Evolutionary conservation across 2,329 filamentous ascomycete species (phyloP), one percentile per base, ranked within the genome.

Genomic region (Colletotrichum paranaense): DNA sequence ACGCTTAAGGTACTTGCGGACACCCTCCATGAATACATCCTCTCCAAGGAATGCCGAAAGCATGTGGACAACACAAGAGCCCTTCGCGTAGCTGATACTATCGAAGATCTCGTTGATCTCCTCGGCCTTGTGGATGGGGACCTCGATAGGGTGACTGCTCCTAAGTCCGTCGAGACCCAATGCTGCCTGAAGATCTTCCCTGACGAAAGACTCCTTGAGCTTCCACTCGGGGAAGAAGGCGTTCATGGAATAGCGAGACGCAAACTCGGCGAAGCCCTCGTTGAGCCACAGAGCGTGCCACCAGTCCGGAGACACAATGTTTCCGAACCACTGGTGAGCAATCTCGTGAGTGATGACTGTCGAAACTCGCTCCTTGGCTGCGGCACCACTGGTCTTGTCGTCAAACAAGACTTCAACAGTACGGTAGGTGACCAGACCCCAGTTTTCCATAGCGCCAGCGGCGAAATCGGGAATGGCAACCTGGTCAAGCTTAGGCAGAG

Each of bases 91-190:
- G 1, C 96, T 98, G 77, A 98, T 98, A 75, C 95, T 94, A 81
- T 98, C 96, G 78, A 98, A 98, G 77, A 98, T 98, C 85, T 98
- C 95, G 84, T 98, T 98, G 82, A 98, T 95, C 84, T 98, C 95
- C 78, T 97, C 95, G 32, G 95, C 95, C 72, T 94, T 92, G 88
- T 98, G 97, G 75, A 98, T 95, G 1, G 96, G 96, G 1, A 98
- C 95, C 83, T 98, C 96, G 72, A 98, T 97, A 6, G 96, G 96
- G 82, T 98, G 96, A 79, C 95, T 97, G 89, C 95, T 98, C 78
- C 96, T 92, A 66, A 98, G 86, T 4, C 95, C 97, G 82, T 98
- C 96, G 6, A 98, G 89, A 26, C 92, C 92, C 49, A 98, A 88
- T 2, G 96, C 96, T 75, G 94, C 92, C 81, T 97, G 95, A 70